Conservation (phyloP, 495 filamentous ascomycete genomes). For the Daldinia childiae region DNA sequence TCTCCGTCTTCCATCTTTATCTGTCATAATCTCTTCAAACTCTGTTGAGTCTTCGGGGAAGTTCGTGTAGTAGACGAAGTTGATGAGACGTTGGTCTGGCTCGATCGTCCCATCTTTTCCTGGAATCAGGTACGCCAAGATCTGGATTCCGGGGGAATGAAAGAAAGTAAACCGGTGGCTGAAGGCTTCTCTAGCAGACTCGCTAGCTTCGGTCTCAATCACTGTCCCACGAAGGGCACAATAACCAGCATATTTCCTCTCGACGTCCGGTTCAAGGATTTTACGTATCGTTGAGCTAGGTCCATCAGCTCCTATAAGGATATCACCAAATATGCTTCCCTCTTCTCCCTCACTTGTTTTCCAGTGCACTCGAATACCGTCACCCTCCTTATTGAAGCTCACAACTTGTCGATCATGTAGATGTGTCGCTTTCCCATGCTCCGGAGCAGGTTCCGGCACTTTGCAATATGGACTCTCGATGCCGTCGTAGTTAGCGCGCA, state of each 20-base stretch:
- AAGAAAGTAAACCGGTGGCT: slow-evolving; percentile 56
- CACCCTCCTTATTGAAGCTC: slow-evolving; percentile 51
- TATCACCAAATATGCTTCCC: slow-evolving; percentile 52
- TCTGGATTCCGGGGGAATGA: slow-evolving; percentile 54
- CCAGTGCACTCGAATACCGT: slow-evolving; percentile 52
- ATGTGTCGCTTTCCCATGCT: slow-evolving; percentile 56
- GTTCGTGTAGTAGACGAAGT: slow-evolving; percentile 68
- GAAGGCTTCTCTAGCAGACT: slow-evolving; percentile 36
- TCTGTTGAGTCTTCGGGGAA: slow-evolving; percentile 57
- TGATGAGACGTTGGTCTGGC: slow-evolving; percentile 59
- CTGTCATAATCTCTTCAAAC: slow-evolving; percentile 63
- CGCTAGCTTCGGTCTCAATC: slow-evolving; percentile 50
- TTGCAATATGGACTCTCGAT: slow-evolving; percentile 58
- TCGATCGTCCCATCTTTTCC: slow-evolving; percentile 59
- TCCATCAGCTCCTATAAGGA: slow-evolving; percentile 66
- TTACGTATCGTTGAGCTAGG: slow-evolving; percentile 62
- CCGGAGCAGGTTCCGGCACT: slow-evolving; percentile 45
- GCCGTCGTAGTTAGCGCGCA: slow-evolving; percentile 66
- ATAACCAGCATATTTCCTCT: slow-evolving; percentile 66
- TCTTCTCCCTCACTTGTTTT: slow-evolving; percentile 48
- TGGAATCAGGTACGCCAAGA: slow-evolving; percentile 64
- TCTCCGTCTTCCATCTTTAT: slow-evolving; percentile 56
- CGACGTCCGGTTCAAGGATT: slow-evolving; percentile 55
- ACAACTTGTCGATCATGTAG: slow-evolving; percentile 59
- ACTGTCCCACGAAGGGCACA: slow-evolving; percentile 65